phyloP scores from a whole-genome alignment of 345 rosid species.

The Hibiscus tridactylites region DNA sequence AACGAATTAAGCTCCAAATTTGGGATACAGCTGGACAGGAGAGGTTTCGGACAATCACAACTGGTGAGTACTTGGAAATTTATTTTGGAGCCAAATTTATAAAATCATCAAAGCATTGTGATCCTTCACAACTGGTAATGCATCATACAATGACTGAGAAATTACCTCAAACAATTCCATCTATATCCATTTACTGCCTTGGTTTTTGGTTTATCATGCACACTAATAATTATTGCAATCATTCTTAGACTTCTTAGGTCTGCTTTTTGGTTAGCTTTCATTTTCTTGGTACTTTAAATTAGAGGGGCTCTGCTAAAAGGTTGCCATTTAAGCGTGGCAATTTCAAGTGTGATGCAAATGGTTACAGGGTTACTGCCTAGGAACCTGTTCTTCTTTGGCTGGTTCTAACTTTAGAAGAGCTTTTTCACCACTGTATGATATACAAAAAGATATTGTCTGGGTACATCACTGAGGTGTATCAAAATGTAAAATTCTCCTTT shows the following conservation, averaged over 20 bases:
- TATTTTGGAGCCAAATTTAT: neutral
- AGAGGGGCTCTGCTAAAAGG: neutral
- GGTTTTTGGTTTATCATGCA: neutral
- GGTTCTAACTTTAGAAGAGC: neutral
- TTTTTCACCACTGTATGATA: no score
- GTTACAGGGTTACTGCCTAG: neutral
- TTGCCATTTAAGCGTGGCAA: neutral
- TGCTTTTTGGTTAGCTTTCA: neutral
- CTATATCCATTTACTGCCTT: neutral
- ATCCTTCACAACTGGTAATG: neutral
- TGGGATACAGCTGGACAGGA: constrained; percentile 96
- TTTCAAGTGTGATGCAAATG: neutral
- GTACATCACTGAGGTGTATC: neutral
- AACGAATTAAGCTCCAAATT: constrained; percentile 84
- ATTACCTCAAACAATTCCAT: neutral
- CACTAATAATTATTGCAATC: no score
- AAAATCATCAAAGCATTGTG: neutral
- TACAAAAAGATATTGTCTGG: no score
- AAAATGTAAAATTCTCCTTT: neutral
- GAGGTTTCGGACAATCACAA: constrained; percentile 78
- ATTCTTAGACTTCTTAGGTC: neutral
- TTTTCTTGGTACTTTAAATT: neutral
- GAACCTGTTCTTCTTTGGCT: neutral
- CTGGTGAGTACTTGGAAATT: constrained; percentile 35
- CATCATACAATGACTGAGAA: neutral